Conservation (phyloP, 257 asterid genomes). For the Jacaranda copaia region DNA sequence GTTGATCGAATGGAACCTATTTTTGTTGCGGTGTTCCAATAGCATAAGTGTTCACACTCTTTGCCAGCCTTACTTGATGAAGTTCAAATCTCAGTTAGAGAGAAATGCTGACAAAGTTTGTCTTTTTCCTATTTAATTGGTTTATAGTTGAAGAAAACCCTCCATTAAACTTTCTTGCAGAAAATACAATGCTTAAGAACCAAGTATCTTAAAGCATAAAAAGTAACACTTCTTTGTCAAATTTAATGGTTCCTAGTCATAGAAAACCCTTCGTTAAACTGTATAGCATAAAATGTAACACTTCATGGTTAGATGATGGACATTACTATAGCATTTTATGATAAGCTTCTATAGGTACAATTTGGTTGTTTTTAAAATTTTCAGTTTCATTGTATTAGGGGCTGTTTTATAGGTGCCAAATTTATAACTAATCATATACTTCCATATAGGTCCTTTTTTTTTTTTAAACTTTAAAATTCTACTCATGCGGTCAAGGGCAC, state of each 20-base stretch:
- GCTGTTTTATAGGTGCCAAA: background rate
- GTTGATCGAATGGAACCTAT: slow-evolving; percentile 68
- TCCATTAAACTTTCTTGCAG: slow-evolving; percentile 10
- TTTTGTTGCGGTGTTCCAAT: slow-evolving; percentile 64
- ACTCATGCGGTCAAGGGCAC: background rate
- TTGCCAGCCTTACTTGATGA: slow-evolving; percentile 91
- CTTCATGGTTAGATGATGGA: background rate
- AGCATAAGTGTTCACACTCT: slow-evolving; percentile 89
- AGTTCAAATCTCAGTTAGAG: slow-evolving; percentile 74
- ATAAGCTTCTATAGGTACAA: background rate
- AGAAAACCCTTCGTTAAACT: background rate
- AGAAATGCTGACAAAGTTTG: slow-evolving; percentile 73
- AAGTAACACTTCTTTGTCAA: background rate
- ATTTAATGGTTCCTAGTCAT: too few relatives aligned
- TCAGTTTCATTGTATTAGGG: background rate
- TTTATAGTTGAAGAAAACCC: slow-evolving; percentile 5
- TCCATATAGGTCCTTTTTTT: background rate
- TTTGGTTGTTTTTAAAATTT: background rate
- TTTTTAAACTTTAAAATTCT: background rate
- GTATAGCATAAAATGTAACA: background rate
- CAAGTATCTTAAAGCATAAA: background rate
- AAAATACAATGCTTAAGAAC: too few relatives aligned
- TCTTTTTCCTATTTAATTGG: background rate
- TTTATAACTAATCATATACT: too few relatives aligned
- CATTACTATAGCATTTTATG: background rate